Evolutionary conservation across 1,284 basidiomycete species (phyloP).

Genomic region (Entoloma clypeatum): DNA sequence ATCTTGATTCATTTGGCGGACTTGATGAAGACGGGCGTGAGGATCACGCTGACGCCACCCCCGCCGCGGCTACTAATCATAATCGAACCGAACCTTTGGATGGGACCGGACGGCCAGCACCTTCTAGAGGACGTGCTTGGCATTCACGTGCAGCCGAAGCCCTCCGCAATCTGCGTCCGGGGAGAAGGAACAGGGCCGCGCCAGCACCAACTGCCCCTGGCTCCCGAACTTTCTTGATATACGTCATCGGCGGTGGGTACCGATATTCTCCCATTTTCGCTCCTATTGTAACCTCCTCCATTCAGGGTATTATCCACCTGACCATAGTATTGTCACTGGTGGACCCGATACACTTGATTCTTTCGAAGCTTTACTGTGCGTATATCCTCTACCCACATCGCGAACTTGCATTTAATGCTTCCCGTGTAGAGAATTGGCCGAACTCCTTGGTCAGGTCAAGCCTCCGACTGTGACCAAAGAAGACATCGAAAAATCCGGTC

Average conservation of each 20-base stretch:
- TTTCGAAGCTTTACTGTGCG: constrained; percentile 72
- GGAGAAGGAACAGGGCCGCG: constrained; percentile 27
- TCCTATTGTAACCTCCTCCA: constrained; percentile 9
- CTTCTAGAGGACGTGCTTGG: constrained; percentile 33
- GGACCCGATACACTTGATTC: constrained; percentile 67
- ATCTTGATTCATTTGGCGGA: constrained; percentile 15
- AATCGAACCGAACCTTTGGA: constrained; percentile 1
- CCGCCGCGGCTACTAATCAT: not conserved
- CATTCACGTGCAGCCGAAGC: constrained; percentile 52
- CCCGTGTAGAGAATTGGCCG: constrained; percentile 62
- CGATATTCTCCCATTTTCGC: not conserved
- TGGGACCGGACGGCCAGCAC: not conserved
- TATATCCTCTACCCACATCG: constrained; percentile 19
- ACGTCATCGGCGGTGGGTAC: constrained; percentile 67
- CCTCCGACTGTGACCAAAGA: constrained; percentile 76
- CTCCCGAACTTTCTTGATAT: constrained; percentile 74
- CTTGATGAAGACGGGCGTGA: constrained; percentile 8
- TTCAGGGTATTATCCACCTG: constrained; percentile 80
- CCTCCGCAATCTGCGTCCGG: constrained; percentile 50
- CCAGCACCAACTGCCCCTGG: constrained; percentile 37
- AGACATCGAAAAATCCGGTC: constrained; percentile 77
- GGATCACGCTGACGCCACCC: constrained; percentile 5
- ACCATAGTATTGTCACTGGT: constrained; percentile 79
- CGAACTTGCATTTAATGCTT: constrained; percentile 9
- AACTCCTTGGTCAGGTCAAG: constrained; percentile 73